Base-by-base conservation (phyloP, 2,329 filamentous ascomycete genomes). In the Tolypocladium tropicale region DNA sequence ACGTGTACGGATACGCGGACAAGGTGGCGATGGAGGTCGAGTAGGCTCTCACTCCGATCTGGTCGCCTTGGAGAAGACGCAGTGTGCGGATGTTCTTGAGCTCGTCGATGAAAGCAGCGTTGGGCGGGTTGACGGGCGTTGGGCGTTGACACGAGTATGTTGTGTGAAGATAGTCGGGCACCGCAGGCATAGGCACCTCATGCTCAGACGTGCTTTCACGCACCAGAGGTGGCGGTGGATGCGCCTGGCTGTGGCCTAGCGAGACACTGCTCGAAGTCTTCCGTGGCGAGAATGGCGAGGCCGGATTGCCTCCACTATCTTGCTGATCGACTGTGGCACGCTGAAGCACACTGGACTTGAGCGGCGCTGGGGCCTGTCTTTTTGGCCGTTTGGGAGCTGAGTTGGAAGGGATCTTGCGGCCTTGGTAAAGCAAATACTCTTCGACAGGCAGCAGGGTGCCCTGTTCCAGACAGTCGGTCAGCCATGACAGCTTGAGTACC, bases 11-110 rank as follows among this genome's bases (percentile, higher is more conserved):
- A 64, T 96, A 96, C 1, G 93, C 89, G 4, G 89, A 83, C 21
- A 99, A 70, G 0, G 89, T 75, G 6, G 94, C 90, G 61, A 97
- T 95, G 14, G 88, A 85, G 2, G 88, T 91, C 33, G 88, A 92
- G 67, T 97, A 97, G 0, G 93, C 91, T 52, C 90, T 82, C 0
- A 92, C 84, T 2, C 90, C 90, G 57, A 95, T 84, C 51, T 88
- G 79, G 63, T 96, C 91, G 10, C 84, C 82, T 1, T 80, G 84
- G 2, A 96, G 76, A 18, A 83, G 78, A 25, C 93, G 82, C 2
- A 86, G 79, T 2, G 81, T 82, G 50, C 87, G 83, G 61, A 97
- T 90, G 57, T 86, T 85, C 62, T 84, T 81, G 6, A 99, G 78
- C 58, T 88, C 78, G 1, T 80, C 72, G 46, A 96, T 82, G 67